Evolutionary conservation across 805 yeast genomes (phyloP), one percentile per base, ranked within the genome.

Genomic region (Danielozyma ontarioensis): DNA sequence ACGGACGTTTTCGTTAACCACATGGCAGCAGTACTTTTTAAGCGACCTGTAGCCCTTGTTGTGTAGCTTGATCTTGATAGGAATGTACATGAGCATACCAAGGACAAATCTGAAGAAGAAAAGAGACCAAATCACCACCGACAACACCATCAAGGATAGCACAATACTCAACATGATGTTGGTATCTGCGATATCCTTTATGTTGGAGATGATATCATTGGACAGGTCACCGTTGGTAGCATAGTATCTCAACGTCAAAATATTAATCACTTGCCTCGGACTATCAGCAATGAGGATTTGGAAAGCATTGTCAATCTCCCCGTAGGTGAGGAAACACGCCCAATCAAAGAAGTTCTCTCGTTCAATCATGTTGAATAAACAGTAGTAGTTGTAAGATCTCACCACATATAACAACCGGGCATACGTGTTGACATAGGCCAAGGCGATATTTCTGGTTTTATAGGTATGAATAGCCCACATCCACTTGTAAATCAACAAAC

Each of bases 221-320:
- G 65, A 62, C 25, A 53, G 40, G 32, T 64, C 70, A 12, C 73
- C 72, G 22, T 68, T 62, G 1, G 77, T 62, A 25, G 72, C 76
- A 35, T 76, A 76, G 42, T 63, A 65, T 7, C 56, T 53, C 14
- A 82, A 59, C 0, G 96, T 85, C 44, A 83, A 62, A 17, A 88
- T 83, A 51, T 87, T 87, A 41, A 87, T 74, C 1, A 84, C 80
- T 57, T 87, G 96, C 57, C 96, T 76, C 16, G 96, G 96, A 13
- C 88, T 71, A 45, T 87, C 95, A 0, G 95, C 88, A 28, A 84
- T 62, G 7, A 86, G 46, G 44, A 86, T 70, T 29, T 64, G 67
- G 28, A 75, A 62, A 11, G 83, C 81, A 33, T 75, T 74, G 45
- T 82, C 80, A 33, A 82, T 61, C 31, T 83, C 78, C 41, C 74